phyloP scores from a whole-genome alignment of 306 rosid genomes.

The Canavalia gladiata region DNA sequence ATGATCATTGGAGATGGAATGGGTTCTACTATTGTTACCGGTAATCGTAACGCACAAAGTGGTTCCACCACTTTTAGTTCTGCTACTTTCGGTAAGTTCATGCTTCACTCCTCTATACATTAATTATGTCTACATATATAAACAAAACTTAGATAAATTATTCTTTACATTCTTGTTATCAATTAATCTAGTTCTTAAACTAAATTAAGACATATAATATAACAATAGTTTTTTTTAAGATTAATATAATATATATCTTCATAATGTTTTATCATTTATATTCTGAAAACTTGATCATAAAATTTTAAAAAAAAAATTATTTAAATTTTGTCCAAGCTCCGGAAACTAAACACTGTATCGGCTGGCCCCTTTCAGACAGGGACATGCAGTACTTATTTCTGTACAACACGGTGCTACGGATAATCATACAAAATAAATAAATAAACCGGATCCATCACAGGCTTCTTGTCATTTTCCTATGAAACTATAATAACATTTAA shows the following conservation, averaged over 20 bases:
- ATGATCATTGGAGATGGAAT: conserved; percentile 90
- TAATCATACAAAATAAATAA: background rate
- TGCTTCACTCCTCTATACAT: background rate
- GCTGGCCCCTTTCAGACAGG: conserved; percentile 9
- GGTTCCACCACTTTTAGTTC: conserved; percentile 76
- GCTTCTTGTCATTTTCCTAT: conserved; percentile 13
- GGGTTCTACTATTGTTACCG: conserved; percentile 66
- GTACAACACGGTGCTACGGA: conserved; percentile 32
- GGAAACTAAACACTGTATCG: background rate
- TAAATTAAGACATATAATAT: background rate
- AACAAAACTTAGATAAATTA: background rate
- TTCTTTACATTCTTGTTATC: background rate
- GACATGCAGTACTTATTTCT: conserved; percentile 41
- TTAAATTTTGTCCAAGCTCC: background rate
- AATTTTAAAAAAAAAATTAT: background rate
- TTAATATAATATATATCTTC: too few species aligned
- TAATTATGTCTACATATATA: background rate
- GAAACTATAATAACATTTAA: background rate
- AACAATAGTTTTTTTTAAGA: too few species aligned
- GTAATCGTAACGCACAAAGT: conserved; percentile 40
- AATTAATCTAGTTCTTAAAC: background rate
- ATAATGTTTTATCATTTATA: background rate
- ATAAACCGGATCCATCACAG: background rate
- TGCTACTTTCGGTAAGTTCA: conserved; percentile 80
- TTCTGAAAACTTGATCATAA: background rate